phyloP scores from a whole-genome alignment of 257 asterid species.

The Lycium ferocissimum region DNA sequence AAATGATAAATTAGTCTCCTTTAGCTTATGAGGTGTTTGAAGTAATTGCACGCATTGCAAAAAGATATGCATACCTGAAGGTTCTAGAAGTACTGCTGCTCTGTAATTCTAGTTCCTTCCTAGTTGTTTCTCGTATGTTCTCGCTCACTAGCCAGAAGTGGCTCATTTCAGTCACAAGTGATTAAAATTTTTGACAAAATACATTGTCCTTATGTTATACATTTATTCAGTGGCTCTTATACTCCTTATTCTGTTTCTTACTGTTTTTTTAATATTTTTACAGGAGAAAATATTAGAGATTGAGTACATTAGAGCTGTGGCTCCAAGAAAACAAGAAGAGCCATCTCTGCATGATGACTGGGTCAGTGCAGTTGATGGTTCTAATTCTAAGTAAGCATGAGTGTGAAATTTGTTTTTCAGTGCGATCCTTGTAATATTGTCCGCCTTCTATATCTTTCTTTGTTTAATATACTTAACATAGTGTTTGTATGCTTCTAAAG shows the following conservation, averaged over 20 bases:
- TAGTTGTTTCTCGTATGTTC: not conserved
- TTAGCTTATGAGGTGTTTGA: not conserved
- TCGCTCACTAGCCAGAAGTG: not conserved
- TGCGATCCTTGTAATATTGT: not conserved
- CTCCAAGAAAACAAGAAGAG: slow-evolving; percentile 82
- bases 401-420: slow-evolving; percentile 12
- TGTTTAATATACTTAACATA: not conserved
- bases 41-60: not conserved
- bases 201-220: not conserved
- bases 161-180: not conserved
- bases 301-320: slow-evolving; percentile 87
- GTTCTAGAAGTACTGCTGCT: not conserved
- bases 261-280: slow-evolving; percentile 22
- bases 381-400: slow-evolving; percentile 64
- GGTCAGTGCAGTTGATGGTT: slow-evolving; percentile 98
- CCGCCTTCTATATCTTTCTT: not conserved
- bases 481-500: not conserved
- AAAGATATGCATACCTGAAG: not conserved
- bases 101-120: not conserved
- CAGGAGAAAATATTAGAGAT: slow-evolving; percentile 92
- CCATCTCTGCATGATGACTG: slow-evolving; percentile 91
- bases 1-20: not conserved
- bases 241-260: slow-evolving; percentile 20
- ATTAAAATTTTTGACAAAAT: not conserved
- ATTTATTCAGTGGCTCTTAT: not conserved